These are phyloP conservation scores for Beauveria medogensis DNA, from an alignment of 2,329 filamentous ascomycete genomes.

Conservation along the genomic window DNA sequence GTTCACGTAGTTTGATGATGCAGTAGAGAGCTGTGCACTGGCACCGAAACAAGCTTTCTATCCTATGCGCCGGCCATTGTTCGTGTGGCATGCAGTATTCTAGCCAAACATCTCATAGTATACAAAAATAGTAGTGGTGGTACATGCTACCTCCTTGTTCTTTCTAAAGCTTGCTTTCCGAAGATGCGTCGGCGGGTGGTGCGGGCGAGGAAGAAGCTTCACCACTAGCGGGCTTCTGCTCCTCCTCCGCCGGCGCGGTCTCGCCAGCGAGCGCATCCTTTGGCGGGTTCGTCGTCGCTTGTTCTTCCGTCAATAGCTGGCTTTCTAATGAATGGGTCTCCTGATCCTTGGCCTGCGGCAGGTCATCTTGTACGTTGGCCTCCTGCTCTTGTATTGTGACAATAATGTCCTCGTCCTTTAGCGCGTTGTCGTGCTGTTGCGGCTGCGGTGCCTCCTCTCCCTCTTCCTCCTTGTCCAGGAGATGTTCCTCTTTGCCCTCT, in stretches of 20 bases:
- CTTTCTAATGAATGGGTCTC: no score
- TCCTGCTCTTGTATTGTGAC: background rate
- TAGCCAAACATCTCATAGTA: background rate
- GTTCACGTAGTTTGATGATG: background rate
- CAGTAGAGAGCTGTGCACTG: no score
- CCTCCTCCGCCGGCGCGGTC: background rate
- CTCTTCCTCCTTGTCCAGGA: background rate
- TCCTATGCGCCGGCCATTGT: background rate
- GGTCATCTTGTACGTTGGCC: background rate
- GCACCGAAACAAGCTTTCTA: background rate
- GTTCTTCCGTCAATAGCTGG: no score
- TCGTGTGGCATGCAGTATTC: background rate
- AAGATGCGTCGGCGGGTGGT: background rate
- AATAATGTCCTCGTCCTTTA: background rate
- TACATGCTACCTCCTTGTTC: background rate
- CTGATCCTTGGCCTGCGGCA: no score
- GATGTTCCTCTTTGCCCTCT: background rate
- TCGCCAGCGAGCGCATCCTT: background rate
- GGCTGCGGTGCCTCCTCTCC: background rate
- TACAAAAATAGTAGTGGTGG: background rate
- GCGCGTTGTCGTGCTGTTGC: slow-evolving; percentile 14
- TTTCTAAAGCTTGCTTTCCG: background rate
- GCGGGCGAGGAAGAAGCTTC: background rate
- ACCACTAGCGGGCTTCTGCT: background rate
- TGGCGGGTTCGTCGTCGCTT: no score